Evolutionary conservation across 495 filamentous ascomycete species (phyloP), one percentile per base, ranked within the genome.

Genomic region (Tuber borchii): DNA sequence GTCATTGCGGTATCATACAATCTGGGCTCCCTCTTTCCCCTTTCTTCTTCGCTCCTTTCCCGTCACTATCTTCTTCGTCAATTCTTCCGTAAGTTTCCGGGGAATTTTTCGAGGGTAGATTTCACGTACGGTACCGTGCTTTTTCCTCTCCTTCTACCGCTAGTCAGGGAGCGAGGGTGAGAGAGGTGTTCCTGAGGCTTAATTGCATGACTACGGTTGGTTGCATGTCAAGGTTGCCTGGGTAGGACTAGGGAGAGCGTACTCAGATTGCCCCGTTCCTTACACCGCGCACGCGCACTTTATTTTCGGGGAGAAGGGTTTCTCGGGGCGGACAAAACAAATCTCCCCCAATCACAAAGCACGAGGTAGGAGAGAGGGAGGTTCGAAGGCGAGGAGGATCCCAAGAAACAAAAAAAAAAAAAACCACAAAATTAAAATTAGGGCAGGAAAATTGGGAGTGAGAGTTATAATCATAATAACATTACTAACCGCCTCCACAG

Each of bases 191-290:
- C 78, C 78, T 79, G 78, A 79, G 78, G 78, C 78, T 79, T 79
- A 79, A 79, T 79, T 79, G 79, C 79, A 81, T 81, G 77, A 75
- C 79, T 80, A 73, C 46, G 78, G 78, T 71, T 79, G 78, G 78
- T 78, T 81, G 79, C 79, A 81, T 80, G 74, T 78, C 77, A 76
- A 70, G 73, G 78, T 79, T 79, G 70, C 46, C 39, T 72, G 61
- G 68, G 71, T 46, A 71, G 71, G 70, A 42, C 56, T 46, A 79
- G 46, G 56, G 72, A 74, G 71, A 70, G 61, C 34, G 45, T 31
- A 20, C 61, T 73, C 45, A 77, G 73, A 75, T 74, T 71, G 73
- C 74, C 71, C 78, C 74, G 74, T 74, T 81, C 78, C 79, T 79
- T 77, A 42, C 61, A 77, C 71, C 37, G 39, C 45, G 70, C 51